Conservation (phyloP, 176 grass and related monocot genomes). For the Juncus effusus region DNA sequence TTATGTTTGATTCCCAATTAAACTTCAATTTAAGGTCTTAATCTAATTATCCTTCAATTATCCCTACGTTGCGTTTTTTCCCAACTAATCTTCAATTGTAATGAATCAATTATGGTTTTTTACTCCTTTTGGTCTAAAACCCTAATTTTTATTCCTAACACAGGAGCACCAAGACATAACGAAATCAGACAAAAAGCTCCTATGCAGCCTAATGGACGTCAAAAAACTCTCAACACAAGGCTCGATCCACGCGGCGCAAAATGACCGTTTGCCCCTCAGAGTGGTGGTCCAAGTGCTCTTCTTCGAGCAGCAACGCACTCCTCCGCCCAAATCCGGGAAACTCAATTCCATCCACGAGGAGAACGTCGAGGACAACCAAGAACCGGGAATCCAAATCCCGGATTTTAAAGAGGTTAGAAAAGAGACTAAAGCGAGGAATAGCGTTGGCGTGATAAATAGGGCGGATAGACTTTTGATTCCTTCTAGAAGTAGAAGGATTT, state of each 20-base stretch:
- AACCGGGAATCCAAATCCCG: slow-evolving; percentile 2
- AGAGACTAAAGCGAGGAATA: slow-evolving; percentile 28
- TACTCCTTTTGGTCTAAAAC: neutral
- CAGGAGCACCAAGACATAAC: slow-evolving; percentile 69
- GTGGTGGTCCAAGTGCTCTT: slow-evolving; percentile 92
- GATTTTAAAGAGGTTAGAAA: slow-evolving; percentile 11
- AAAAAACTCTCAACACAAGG: slow-evolving; percentile 82
- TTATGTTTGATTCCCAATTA: too few species aligned
- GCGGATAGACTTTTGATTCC: slow-evolving; percentile 47
- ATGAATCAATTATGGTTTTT: too few species aligned
- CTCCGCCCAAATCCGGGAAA: slow-evolving; percentile 2
- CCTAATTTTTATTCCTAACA: slow-evolving; percentile 28
- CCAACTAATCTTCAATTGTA: too few species aligned
- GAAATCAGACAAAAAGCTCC: slow-evolving; percentile 78
- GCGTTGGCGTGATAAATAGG: slow-evolving; percentile 39
- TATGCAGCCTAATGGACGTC: slow-evolving; percentile 76
- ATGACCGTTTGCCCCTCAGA: slow-evolving; percentile 81
- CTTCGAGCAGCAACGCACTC: slow-evolving; percentile 72
- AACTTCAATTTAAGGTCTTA: too few species aligned
- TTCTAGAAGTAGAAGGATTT: slow-evolving; percentile 79
- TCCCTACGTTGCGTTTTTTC: too few species aligned
- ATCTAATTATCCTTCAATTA: too few species aligned
- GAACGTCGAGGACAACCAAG: slow-evolving; percentile 8
- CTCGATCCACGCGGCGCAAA: slow-evolving; percentile 77
- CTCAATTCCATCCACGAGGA: slow-evolving; percentile 31